Base-by-base conservation (phyloP, 345 rosid species). In the Rhizophora mangle region DNA sequence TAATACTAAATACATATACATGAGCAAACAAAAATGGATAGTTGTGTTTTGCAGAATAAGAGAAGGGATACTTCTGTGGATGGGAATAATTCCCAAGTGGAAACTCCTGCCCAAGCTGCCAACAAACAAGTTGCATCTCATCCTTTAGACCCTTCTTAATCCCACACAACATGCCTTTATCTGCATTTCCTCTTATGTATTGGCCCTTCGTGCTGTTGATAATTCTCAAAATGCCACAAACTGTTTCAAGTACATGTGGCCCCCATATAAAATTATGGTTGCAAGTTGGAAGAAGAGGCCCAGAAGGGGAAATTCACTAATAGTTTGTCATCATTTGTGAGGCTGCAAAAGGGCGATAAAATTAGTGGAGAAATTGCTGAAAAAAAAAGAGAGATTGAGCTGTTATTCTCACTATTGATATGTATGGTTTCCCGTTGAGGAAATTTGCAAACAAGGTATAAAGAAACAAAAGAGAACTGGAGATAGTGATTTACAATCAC, bases 91-190 rank as follows among this genome's bases (percentile, higher is more conserved):
- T 67, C 57, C 70, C 73, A 76, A 71, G 63, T 68, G 79, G 66
- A 61, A 67, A 68, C 54, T 53, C 63, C 29, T 9, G 26, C 59
- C 77, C 64, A 51, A 65, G 68, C 78, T 56, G 72, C 85, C 80
- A 74, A 62, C 27, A 39, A 67, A 49, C 78, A 53, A 29, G 68
- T 71, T 71, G 9, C 20, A 69, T 74, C 81, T 74, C 75, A 80
- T 78, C 82, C 63, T 36, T 60, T 74, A 67, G n/a, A 26, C 27
- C 22, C 63, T 62, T 60, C 49, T 30, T 18, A 63, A 68, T 68
- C 73, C 72, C 81, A 60, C 70, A 62, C 90, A 86, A 81, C 81
- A 78, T 72, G 70, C 68, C 54, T 24, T 71, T 26, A 61, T 61
- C 71, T 34, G 54, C 72, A 67, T 54, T 21, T 16, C 36, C 60